Percentiles rank a stretch among this genome's conserved stretches.
These are phyloP conservation scores for Apiospora sp. DNA, from an alignment of 2,329 filamentous ascomycete species.

Conservation along the genomic window DNA sequence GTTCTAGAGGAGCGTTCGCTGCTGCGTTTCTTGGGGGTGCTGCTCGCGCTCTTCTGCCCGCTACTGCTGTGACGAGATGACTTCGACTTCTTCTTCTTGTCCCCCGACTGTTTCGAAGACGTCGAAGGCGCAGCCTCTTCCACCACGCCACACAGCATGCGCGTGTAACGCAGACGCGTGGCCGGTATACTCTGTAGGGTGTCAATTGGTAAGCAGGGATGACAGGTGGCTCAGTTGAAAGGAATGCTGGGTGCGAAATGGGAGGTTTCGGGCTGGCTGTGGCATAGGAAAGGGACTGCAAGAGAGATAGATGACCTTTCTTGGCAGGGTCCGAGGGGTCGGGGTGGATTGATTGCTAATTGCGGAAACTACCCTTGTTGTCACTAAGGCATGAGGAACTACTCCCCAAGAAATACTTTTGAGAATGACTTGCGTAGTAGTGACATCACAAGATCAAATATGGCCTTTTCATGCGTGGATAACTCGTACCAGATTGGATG, in stretches of 20 bases:
- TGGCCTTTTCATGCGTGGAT: not conserved
- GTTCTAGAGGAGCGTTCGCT: slow-evolving; percentile 15
- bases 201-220: not conserved
- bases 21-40: slow-evolving; percentile 23
- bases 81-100: slow-evolving; percentile 13
- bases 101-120: slow-evolving; percentile 13
- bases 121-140: slow-evolving; percentile 35
- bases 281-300: not conserved
- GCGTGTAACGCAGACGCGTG: slow-evolving; percentile 63
- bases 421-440: not conserved
- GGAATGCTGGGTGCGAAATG: not conserved
- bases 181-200: slow-evolving; percentile 60
- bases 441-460: not conserved
- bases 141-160: slow-evolving; percentile 62
- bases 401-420: not conserved
- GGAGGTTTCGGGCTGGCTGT: not conserved
- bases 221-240: not conserved
- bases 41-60: slow-evolving; percentile 22
- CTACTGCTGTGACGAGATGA: not conserved
- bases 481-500: not conserved
- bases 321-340: not conserved
- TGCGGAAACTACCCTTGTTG: not conserved
- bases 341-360: not conserved
- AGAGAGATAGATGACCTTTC: not conserved
- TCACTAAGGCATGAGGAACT: not conserved